Evolutionary conservation across 1,284 basidiomycete genomes (phyloP), one percentile per base, ranked within the genome.

Genomic region (Bondarzewia mesenterica): DNA sequence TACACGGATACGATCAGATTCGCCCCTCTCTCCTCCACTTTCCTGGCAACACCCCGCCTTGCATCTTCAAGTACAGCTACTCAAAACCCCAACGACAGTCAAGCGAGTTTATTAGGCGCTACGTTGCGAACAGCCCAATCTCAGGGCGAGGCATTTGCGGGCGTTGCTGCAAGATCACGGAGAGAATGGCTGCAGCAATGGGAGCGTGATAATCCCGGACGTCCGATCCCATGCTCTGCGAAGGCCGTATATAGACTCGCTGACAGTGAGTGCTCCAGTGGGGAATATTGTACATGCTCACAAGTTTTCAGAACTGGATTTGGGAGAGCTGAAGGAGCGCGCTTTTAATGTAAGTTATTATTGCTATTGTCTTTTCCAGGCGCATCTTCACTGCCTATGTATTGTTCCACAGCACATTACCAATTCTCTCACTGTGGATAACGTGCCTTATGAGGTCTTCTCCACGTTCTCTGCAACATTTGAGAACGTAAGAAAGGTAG

Each of bases 171-270:
- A 5, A 67, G 63, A 1, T 71, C 78, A 16, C 66, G 84, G 49
- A 69, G 66, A 51, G 75, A 82, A 47, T 89, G 85, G 85, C 75
- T 87, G 32, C 68, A 64, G 51, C 73, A 75, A 43, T 88, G 85
- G 84, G 70, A 73, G 57, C 64, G 64, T 48, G 66, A 64, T 48
- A 75, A 85, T 58, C 75, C 76, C 2, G 76, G 75, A 14, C 71
- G 77, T 36, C 86, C 87, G 1, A 69, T 74, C n/a, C 90, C 90
- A 0, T 89, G 89, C 57, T 89, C 85, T 20, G 89, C 91, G 8
- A 93, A 93, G 66, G 85, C 90, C 2, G 81, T 85, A n/a, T 93
- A 91, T 62, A 73, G 87, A 37, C 72, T 93, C n/a, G 89, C 89
- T 2, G 89, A 92, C 58, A 78, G 85, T 89, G 54, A 59, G 81